Conservation (phyloP, 108 stramenopile genomes). For the Fragilaria crotonensis region DNA sequence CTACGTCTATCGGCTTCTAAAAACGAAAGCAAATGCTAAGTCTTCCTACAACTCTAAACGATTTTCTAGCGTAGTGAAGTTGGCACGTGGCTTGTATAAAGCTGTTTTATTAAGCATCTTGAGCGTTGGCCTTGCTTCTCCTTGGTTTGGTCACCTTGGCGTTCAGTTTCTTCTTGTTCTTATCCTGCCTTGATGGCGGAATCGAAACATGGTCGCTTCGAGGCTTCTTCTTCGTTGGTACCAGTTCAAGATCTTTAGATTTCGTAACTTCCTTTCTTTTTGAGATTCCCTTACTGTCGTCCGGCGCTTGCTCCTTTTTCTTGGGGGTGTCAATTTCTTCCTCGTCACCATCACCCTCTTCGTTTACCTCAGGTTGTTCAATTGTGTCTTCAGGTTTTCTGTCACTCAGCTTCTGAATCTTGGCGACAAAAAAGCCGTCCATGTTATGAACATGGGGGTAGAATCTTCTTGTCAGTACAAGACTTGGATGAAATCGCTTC, state of each 20-base stretch:
- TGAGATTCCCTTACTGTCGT: slow-evolving; percentile 14
- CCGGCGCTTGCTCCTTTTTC: slow-evolving; percentile 8
- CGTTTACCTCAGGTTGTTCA: slow-evolving; percentile 28
- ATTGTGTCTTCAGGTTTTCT: slow-evolving; percentile 22
- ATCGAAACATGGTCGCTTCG: slow-evolving; percentile 39
- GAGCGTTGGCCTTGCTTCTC: slow-evolving; percentile 24
- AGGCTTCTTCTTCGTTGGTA: slow-evolving; percentile 26
- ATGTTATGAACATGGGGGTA: slow-evolving; percentile 99
- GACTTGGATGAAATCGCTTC: slow-evolving; percentile 94
- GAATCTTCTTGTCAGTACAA: slow-evolving; percentile 89
- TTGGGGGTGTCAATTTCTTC: slow-evolving; percentile 13
- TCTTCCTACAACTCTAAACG: background rate
- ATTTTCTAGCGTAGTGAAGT: no score
- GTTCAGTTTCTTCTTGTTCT: slow-evolving; percentile 40
- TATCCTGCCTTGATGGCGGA: slow-evolving; percentile 11
- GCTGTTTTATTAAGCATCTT: background rate
- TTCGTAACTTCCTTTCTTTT: slow-evolving; percentile 27
- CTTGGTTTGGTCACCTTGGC: slow-evolving; percentile 77
- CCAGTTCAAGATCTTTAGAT: slow-evolving; percentile 10
- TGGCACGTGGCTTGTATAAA: no score
- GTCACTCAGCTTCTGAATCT: slow-evolving; percentile 91
- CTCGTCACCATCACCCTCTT: slow-evolving; percentile 15
- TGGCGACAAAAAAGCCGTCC: slow-evolving; percentile 99
- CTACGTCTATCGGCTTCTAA: no score
- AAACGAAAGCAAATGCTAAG: background rate